phyloP scores from a whole-genome alignment of 1,139 yeast genomes.

The Ogataea hybrid region DNA sequence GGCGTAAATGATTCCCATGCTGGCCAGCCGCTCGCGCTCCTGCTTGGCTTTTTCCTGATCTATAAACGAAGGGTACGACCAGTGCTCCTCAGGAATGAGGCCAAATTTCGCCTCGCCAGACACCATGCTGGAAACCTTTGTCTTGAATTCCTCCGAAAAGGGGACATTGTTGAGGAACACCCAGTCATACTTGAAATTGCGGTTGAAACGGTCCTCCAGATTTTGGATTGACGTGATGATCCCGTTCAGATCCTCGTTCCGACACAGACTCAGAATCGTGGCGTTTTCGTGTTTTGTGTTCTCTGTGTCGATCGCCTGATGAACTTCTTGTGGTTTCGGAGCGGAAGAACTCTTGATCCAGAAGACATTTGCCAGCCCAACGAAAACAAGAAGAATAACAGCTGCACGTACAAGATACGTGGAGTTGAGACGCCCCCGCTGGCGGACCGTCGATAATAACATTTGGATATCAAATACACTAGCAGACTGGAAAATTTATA shows the following conservation, averaged over 20 bases:
- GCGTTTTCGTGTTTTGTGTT: conserved; percentile 42
- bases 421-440: conserved; percentile 2
- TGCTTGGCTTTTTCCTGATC: conserved; percentile 36
- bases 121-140: conserved; percentile 35
- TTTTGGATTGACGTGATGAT: conserved; percentile 41
- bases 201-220: conserved; percentile 47
- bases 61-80: conserved; percentile 47
- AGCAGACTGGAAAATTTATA: not conserved
- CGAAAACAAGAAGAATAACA: not conserved
- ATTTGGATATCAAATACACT: not conserved
- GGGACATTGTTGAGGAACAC: conserved; percentile 49
- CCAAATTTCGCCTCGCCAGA: conserved; percentile 38
- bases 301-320: not conserved
- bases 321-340: not conserved
- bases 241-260: conserved; percentile 42
- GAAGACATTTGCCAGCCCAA: conserved; percentile 2
- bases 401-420: not conserved
- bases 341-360: not conserved
- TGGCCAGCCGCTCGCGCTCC: conserved; percentile 37
- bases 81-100: conserved; percentile 38
- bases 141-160: conserved; percentile 45
- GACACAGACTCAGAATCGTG: conserved; percentile 49
- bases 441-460: conserved; percentile 3
- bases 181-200: conserved; percentile 51
- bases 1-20: conserved; percentile 45